Evolutionary conservation across 768 basidiomycete genomes (phyloP), one percentile per base, ranked within the genome.

Genomic region (Daedaleopsis nitida): DNA sequence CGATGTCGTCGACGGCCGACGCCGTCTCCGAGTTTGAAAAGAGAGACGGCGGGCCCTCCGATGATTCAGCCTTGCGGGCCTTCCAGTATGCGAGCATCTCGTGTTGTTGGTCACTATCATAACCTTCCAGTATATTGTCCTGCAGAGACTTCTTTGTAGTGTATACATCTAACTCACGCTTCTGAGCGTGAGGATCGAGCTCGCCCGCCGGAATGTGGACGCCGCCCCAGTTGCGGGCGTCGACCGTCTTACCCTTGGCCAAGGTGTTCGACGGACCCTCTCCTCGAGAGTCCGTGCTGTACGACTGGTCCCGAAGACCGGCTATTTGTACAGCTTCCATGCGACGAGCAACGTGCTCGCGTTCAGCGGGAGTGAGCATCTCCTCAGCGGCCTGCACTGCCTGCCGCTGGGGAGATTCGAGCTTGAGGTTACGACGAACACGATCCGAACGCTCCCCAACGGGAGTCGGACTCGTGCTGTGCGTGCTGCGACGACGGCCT

Each of bases 211-310:
- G 62, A n/a, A 68, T 62, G 5, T 42, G 55, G 16, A 44, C 59
- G 1, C 55, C 58, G 43, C 67, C 67, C 67, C 67, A 68, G 52
- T 68, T 64, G 23, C 65, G 59, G 16, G 65, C 62, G 27, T 68
- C 65, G 4, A 66, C 53, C 1, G 62, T 52, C 55, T 68, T 68
- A 3, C 65, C 67, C 52, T 68, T 65, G 12, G 13, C 5, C 38
- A 16, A 23, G 12, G 50, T 47, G 5, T 51, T 45, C 3, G 67
- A 68, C 2, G 64, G 58, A 1, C 67, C 67, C 38, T 64, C 65
- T 2, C 60, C 67, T 1, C 48, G 58, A 9, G 61, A 58, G 39
- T 55, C 52, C 12, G 65, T 34, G 34, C 62, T 62, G 5, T 17
- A 21, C 3, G 45, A 34, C 0, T 6, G 23, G 1, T 23, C 7